Percentiles rank a stretch among this genome's conserved stretches.
phyloP scores from a whole-genome alignment of 495 filamentous ascomycete species.

The Entonaema liquescens region DNA sequence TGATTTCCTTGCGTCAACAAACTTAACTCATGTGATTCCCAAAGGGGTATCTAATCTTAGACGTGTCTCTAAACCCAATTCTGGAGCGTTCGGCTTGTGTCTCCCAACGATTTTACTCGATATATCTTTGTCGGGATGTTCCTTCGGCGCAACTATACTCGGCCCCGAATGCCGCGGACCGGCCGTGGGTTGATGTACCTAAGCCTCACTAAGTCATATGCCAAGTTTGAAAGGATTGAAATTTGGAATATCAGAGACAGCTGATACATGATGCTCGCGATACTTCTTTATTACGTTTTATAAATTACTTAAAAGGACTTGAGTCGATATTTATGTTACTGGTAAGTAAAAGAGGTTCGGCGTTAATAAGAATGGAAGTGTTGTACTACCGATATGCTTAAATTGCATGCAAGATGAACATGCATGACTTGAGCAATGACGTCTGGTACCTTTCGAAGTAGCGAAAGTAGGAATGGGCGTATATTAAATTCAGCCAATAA shows the following conservation, averaged over 20 bases:
- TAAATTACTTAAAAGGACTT: background rate
- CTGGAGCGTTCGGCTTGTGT: background rate
- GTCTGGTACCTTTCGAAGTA: background rate
- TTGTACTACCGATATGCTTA: background rate
- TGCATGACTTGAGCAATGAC: slow-evolving; percentile 8
- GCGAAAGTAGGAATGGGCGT: slow-evolving; percentile 3
- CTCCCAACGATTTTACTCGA: background rate
- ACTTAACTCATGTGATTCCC: too few species aligned
- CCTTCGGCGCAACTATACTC: background rate
- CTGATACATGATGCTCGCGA: background rate
- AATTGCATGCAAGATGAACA: background rate
- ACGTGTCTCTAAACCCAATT: background rate
- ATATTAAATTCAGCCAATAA: background rate
- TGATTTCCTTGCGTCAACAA: too few species aligned
- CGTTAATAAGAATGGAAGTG: background rate
- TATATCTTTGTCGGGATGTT: too few species aligned
- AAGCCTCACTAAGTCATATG: background rate
- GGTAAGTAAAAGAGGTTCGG: background rate
- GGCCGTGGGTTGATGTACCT: background rate
- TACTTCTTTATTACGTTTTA: background rate
- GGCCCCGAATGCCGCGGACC: slow-evolving; percentile 11
- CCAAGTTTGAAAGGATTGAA: background rate
- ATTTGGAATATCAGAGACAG: background rate
- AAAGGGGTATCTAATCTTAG: background rate
- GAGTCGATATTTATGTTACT: background rate